Conservation (phyloP, 345 rosid genomes). For the Noccaea caerulescens region DNA sequence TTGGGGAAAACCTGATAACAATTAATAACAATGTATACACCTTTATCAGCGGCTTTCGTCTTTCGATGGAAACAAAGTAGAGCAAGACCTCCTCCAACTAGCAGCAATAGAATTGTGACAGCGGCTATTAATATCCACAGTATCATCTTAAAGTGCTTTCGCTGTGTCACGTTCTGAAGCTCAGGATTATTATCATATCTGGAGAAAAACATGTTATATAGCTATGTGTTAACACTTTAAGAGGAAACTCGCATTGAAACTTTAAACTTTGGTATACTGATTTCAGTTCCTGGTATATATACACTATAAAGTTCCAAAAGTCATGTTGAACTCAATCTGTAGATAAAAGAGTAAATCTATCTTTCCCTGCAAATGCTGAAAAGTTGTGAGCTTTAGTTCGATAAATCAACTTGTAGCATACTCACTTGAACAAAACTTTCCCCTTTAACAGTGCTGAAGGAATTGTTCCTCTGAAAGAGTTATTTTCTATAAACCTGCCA, state of each 20-base stretch:
- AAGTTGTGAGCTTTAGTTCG: constrained; percentile 1
- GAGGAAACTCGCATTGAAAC: background rate
- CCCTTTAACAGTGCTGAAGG: constrained; percentile 61
- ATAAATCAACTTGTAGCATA: constrained; percentile 38
- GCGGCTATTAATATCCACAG: constrained; percentile 63
- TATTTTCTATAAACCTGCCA: constrained; percentile 80
- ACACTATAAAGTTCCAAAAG: background rate
- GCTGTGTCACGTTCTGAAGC: constrained; percentile 54
- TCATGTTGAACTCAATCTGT: constrained; percentile 7
- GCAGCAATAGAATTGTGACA: constrained; percentile 53
- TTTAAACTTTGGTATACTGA: background rate
- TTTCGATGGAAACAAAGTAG: constrained; percentile 49
- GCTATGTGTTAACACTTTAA: constrained; percentile 6
- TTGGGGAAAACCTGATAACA: constrained; percentile 2
- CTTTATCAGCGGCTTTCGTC: constrained; percentile 55
- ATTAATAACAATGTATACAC: constrained; percentile 41
- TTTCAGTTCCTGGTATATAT: constrained; percentile 6
- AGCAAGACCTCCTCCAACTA: constrained; percentile 59
- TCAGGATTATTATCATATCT: constrained; percentile 70
- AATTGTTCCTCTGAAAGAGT: constrained; percentile 74
- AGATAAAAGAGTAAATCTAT: background rate
- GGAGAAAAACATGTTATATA: constrained; percentile 38
- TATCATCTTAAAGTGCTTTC: constrained; percentile 56
- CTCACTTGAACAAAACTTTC: constrained; percentile 73
- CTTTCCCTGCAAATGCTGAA: background rate